Conservation (phyloP, 2,329 filamentous ascomycete species). For the Elsinoe fawcettii region DNA sequence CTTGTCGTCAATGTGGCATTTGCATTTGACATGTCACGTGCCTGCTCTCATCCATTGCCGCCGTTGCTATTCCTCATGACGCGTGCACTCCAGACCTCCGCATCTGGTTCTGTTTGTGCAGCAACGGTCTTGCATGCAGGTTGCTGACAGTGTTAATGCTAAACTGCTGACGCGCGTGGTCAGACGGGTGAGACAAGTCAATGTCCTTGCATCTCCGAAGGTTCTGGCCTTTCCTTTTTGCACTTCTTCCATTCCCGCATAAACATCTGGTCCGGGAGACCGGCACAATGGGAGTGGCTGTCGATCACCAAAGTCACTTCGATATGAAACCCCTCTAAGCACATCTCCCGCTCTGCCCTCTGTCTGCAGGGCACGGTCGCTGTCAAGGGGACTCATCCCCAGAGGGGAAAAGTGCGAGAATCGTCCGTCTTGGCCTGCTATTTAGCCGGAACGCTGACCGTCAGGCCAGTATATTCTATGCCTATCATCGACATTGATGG, state of each 20-base stretch:
- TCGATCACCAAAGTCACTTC: neutral
- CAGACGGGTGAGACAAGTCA: neutral
- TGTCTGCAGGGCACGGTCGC: neutral
- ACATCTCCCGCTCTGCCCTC: neutral
- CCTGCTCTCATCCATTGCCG: too few relatives aligned
- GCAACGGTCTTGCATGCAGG: neutral
- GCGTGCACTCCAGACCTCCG: too few relatives aligned
- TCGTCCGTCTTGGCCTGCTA: constrained; percentile 1
- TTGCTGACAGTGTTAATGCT: too few relatives aligned
- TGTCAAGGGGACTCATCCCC: neutral
- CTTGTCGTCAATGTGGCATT: too few relatives aligned
- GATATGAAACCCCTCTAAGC: neutral
- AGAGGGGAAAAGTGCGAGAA: neutral
- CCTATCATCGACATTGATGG: neutral
- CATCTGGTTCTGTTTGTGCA: too few relatives aligned
- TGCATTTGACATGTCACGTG: too few relatives aligned
- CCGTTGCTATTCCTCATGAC: too few relatives aligned
- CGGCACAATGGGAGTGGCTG: neutral
- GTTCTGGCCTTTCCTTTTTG: neutral
- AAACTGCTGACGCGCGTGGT: too few relatives aligned
- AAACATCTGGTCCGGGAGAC: neutral
- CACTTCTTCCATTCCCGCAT: neutral
- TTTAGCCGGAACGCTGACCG: constrained; percentile 7
- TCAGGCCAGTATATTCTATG: neutral
- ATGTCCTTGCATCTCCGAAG: neutral